Conservation (phyloP, 139 green algal species). For the Picocystis salinarum region DNA sequence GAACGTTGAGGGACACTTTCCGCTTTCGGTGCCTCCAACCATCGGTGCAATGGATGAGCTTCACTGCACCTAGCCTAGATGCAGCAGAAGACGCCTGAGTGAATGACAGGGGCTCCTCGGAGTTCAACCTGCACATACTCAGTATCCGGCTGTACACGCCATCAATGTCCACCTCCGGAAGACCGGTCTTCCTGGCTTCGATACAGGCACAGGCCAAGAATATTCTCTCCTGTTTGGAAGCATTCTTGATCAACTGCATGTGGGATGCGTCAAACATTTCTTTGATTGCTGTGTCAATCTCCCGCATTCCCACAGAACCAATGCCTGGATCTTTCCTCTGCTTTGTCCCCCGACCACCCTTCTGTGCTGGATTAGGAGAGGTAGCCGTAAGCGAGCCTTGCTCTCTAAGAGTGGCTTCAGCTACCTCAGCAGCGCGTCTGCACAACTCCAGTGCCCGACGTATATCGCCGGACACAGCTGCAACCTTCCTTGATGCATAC, state of each 20-base stretch:
- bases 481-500: slow-evolving; percentile 24
- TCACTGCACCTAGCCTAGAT: slow-evolving; percentile 14
- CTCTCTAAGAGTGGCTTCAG: slow-evolving; percentile 3
- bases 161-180: background rate
- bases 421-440: slow-evolving; percentile 18
- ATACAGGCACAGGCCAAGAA: slow-evolving; percentile 7
- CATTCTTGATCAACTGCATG: slow-evolving; percentile 9
- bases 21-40: slow-evolving; percentile 11
- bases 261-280: slow-evolving; percentile 23
- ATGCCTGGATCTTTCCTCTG: too few species aligned
- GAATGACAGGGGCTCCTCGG: background rate
- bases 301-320: slow-evolving; percentile 13
- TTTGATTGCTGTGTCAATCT: slow-evolving; percentile 19
- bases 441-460: slow-evolving; percentile 26
- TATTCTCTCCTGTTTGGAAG: slow-evolving; percentile 7
- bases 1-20: slow-evolving; percentile 26
- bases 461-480: slow-evolving; percentile 20
- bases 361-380: background rate
- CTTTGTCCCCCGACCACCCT: background rate
- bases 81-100: slow-evolving; percentile 3
- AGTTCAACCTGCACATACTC: slow-evolving; percentile 3
- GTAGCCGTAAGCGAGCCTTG: background rate
- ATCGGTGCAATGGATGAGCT: slow-evolving; percentile 23
- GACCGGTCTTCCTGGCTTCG: background rate
- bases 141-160: background rate